Percentiles rank a stretch among this genome's conserved stretches.
phyloP scores from a whole-genome alignment of 441 rosid species.

The Erodium texanum region DNA sequence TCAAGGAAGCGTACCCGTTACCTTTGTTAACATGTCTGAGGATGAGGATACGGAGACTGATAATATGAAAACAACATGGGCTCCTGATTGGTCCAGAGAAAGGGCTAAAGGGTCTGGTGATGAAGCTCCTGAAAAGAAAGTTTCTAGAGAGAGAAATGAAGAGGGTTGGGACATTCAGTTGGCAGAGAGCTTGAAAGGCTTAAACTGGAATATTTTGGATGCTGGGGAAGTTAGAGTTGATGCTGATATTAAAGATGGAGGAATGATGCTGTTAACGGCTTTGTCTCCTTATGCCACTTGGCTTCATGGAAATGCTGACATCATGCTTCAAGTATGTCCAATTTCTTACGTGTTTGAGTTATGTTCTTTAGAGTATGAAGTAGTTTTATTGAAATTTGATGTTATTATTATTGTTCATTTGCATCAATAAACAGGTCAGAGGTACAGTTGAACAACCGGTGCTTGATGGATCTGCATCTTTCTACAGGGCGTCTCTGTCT shows the following conservation, averaged over 20 bases:
- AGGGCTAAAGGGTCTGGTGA: conserved; percentile 45
- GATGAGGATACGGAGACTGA: conserved; percentile 61
- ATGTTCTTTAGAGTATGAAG: background rate
- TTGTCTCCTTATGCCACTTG: conserved; percentile 87
- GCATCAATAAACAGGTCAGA: conserved; percentile 57
- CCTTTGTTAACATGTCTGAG: conserved; percentile 45
- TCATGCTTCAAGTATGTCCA: conserved; percentile 71
- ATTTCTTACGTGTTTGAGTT: background rate
- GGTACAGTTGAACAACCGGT: conserved; percentile 97
- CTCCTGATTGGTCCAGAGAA: conserved; percentile 78
- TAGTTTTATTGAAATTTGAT: conserved; percentile 11
- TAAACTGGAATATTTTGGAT: conserved; percentile 85
- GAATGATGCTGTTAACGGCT: conserved; percentile 96
- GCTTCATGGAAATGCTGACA: conserved; percentile 97
- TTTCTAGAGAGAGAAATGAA: conserved; percentile 66
- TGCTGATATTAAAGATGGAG: conserved; percentile 98
- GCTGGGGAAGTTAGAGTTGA: conserved; percentile 93
- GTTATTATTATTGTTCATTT: conserved; percentile 16
- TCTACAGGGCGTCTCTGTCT: conserved; percentile 82
- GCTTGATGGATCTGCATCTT: conserved; percentile 89
- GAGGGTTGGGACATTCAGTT: conserved; percentile 89
- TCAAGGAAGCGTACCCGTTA: conserved; percentile 93
- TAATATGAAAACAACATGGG: conserved; percentile 42
- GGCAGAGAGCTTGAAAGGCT: conserved; percentile 81
- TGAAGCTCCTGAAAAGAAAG: conserved; percentile 49